Base-by-base conservation (phyloP, 305 asterid genomes). In the Fraxinus greggii region DNA sequence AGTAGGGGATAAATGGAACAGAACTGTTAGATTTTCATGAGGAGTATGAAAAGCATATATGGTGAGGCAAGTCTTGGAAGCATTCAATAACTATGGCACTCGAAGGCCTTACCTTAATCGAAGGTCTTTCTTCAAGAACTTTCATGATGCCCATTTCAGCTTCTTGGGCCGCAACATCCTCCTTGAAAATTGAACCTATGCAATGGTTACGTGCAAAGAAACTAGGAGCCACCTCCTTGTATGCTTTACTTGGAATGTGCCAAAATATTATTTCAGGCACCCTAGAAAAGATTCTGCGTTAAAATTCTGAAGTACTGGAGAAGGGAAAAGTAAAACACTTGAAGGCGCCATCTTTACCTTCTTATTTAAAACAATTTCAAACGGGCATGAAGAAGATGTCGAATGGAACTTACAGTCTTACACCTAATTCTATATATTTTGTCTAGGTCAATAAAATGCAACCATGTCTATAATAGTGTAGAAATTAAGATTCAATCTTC, bases 91-190 rank as follows among this genome's bases (percentile, higher is more conserved):
- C 42, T 28, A 28, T 12, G 45, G 7, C 56, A 56, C 31, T 19
- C 36, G 61, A 36, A 48, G 76, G 72, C 67, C 86, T 80, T 82
- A 92, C 99, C 95, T 93, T 93, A 59, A 94, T 92, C 72, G 98
- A 92, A 70, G 90, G 75, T 83, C 98, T 92, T 81, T 83, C 63
- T 80, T 87, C 90, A 75, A 96, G 91, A 86, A 89, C 91, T 85
- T 88, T 79, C 99, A 96, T 96, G 29, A 93, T 94, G 73, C 98
- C 99, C 93, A 90, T 86, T 83, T 96, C 99, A 54, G 89, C 97
- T 87, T 90, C 92, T 86, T 96, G 99, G 36, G 92, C 76, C 17
- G 98, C 95, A 77, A 96, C 98, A 3, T 83, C 81, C 89, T 96
- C 98, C 45, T 10, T 80, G 87, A 94, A 94, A 85, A 96, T 87